Base-by-base conservation (phyloP, 331 rosid genomes). In the Pyracantha coccinea region DNA sequence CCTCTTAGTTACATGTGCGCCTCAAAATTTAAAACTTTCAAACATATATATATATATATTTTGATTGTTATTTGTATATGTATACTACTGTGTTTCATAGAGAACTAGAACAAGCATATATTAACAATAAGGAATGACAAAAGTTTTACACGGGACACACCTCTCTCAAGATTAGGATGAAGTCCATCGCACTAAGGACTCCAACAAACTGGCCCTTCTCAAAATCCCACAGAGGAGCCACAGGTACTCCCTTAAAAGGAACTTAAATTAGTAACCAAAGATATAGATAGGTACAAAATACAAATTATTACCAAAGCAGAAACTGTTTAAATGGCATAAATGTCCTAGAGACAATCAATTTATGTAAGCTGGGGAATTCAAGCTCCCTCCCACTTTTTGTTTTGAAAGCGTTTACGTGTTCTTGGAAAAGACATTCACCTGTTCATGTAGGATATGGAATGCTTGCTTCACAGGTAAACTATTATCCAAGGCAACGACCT, bases 221-320 rank as follows among this genome's bases (percentile, higher is more conserved):
- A 79, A 86, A 78, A 84, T 95, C 96, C 92, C 97, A 95, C 53
- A 92, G 97, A 73, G 99, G 98, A 85, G 97, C 97, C 82, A 84
- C 81, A 61, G 97, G 91, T 68, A 92, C 81, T 73, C 97, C 97
- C 97, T 95, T 91, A 17, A 25, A 79, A 80, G 52, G 45, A 82
- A 81, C 78, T 81, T 74, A 29, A 67, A 41, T 81, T 35, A 87
- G 78, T 13, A 83, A 66, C 29, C 44, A 61, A 71, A 35, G 10
- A 69, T 66, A 45, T 68, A 60, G 52, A 78, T 25, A 68, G 29
- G 67, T 38, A 19, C 44, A 35, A 33, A 21, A 63, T 76, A 41
- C 61, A 77, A 77, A 81, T 25, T 71, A 73, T 76, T 69, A 69
- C 53, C 78, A 79, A 1, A 65, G n/a, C 35, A 16, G 35, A 17